These are phyloP conservation scores for Alternaria sp. DNA, from an alignment of 2,329 filamentous ascomycete genomes.

Conservation along the genomic window DNA sequence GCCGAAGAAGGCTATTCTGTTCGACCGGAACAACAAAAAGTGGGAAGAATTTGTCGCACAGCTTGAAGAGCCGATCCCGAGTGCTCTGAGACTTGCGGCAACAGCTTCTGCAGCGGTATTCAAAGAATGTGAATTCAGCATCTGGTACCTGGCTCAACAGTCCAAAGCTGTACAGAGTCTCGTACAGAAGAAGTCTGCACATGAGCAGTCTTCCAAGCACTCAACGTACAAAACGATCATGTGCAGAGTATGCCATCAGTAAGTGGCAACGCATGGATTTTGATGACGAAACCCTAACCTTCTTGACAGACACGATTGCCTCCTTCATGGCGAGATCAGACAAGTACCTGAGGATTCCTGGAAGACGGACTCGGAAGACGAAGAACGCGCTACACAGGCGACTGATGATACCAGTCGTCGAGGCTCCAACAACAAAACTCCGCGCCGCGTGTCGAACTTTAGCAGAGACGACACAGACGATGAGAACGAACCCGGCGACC, in stretches of 20 bases:
- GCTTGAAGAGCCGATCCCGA: conserved; percentile 32
- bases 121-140: conserved; percentile 41
- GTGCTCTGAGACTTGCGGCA: conserved; percentile 39
- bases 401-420: conserved; percentile 2
- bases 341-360: conserved; percentile 32
- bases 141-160: conserved; percentile 51
- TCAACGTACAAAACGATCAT: conserved; percentile 27
- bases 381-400: conserved; percentile 5
- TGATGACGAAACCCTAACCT: background rate
- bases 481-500: background rate
- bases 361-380: conserved; percentile 6
- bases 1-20: conserved; percentile 13
- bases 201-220: background rate
- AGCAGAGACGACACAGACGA: background rate
- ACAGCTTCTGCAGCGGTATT: conserved; percentile 48
- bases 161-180: conserved; percentile 22
- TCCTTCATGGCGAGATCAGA: conserved; percentile 50
- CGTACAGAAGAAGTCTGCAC: conserved; percentile 6
- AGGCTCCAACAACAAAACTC: background rate
- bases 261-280: conserved; percentile 10
- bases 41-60: conserved; percentile 41
- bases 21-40: conserved; percentile 34
- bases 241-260: conserved; percentile 44
- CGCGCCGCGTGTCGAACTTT: background rate
- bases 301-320: conserved; percentile 43